phyloP scores from a whole-genome alignment of 768 basidiomycete species.

The Chalciporus chontae region DNA sequence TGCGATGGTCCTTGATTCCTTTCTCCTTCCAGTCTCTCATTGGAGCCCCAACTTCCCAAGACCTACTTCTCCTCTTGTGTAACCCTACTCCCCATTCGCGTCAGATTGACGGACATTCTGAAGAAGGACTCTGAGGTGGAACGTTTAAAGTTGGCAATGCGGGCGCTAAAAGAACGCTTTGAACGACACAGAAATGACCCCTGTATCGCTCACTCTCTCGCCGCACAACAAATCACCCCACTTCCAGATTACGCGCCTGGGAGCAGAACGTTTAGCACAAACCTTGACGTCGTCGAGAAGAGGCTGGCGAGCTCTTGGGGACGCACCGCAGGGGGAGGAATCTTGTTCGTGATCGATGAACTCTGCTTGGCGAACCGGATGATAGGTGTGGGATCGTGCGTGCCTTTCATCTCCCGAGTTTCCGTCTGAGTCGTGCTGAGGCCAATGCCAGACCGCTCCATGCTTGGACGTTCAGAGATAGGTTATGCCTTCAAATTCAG shows the following conservation, averaged over 20 bases:
- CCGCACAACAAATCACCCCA: background rate
- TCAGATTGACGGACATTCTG: constrained; percentile 1
- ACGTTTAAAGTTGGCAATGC: background rate
- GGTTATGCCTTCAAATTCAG: constrained; percentile 2
- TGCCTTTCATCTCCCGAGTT: background rate
- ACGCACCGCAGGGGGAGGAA: background rate
- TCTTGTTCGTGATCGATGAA: background rate
- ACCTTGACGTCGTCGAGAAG: background rate
- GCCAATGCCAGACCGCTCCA: background rate
- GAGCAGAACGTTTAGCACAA: background rate
- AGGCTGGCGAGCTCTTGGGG: background rate
- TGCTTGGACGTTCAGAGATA: constrained; percentile 1
- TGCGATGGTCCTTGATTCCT: no score
- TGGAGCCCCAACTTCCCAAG: constrained; percentile 1
- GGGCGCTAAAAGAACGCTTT: background rate
- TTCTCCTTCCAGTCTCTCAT: background rate
- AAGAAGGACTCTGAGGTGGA: background rate
- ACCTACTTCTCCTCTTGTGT: constrained; percentile 2
- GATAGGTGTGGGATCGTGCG: background rate
- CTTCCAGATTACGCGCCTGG: background rate
- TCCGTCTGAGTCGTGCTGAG: background rate
- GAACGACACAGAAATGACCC: background rate
- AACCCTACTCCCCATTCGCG: constrained; percentile 1
- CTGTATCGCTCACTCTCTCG: constrained; percentile 4
- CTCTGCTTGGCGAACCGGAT: constrained; percentile 3